Evolutionary conservation across 2,329 filamentous ascomycete species (phyloP).

Genomic region (Calonectria fujianensis): DNA sequence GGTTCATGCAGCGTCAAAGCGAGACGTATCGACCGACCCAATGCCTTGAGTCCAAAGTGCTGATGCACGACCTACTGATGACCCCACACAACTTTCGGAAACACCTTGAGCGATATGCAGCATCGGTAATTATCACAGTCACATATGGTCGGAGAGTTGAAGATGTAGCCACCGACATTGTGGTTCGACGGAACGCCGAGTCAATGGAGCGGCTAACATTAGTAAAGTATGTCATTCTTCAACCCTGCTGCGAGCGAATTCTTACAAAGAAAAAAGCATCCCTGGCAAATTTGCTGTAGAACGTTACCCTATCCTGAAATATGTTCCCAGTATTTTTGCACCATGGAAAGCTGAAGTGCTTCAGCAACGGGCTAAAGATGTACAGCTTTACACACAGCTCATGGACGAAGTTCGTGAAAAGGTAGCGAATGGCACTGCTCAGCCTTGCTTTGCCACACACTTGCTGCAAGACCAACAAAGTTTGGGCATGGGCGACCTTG

Average conservation of each 20-base stretch:
- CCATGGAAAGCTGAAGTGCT: slow-evolving; percentile 64
- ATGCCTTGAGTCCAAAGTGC: slow-evolving; percentile 63
- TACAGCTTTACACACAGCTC: slow-evolving; percentile 62
- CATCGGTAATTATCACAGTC: slow-evolving; percentile 65
- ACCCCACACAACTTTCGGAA: slow-evolving; percentile 54
- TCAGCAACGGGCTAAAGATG: slow-evolving; percentile 61
- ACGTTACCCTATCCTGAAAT: slow-evolving; percentile 63
- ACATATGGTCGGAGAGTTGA: slow-evolving; percentile 62
- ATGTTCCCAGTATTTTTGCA: slow-evolving; percentile 61
- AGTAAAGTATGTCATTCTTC: slow-evolving; percentile 61
- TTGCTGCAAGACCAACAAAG: slow-evolving; percentile 63
- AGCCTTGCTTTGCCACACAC: slow-evolving; percentile 65
- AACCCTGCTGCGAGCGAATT: background rate
- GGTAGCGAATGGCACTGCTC: slow-evolving; percentile 55
- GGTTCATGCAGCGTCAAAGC: slow-evolving; percentile 66
- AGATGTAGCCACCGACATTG: slow-evolving; percentile 59
- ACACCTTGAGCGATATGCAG: slow-evolving; percentile 56
- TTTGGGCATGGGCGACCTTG: slow-evolving; percentile 64
- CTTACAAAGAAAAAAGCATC: slow-evolving; percentile 36
- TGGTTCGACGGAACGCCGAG: slow-evolving; percentile 62
- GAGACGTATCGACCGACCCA: slow-evolving; percentile 65
- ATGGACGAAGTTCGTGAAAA: slow-evolving; percentile 64
- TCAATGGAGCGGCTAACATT: slow-evolving; percentile 65
- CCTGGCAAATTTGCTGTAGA: slow-evolving; percentile 62
- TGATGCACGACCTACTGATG: slow-evolving; percentile 62